Conservation (phyloP, 768 basidiomycete species). For the Candolleomyces eurysporus region DNA sequence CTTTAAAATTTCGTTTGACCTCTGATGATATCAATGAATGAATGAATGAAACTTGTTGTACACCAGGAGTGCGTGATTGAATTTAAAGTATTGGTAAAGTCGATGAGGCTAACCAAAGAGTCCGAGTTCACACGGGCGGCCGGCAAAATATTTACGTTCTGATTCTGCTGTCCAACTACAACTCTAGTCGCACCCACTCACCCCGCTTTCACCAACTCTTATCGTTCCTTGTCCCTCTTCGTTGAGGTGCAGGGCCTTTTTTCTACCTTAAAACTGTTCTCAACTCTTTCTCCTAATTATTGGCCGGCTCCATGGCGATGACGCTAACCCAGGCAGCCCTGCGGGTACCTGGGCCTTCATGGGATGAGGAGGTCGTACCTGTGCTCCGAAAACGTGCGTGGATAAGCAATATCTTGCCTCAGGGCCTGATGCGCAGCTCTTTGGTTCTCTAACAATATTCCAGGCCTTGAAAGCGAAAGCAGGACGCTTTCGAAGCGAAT, state of each 20-base stretch:
- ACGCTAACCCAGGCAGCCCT: conserved; percentile 41
- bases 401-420: conserved; percentile 6
- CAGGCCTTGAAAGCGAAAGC: conserved; percentile 82
- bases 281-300: conserved; percentile 11
- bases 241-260: conserved; percentile 1
- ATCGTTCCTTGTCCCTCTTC: conserved; percentile 3
- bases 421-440: conserved; percentile 5
- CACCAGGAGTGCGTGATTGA: not conserved
- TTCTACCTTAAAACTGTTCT: not conserved
- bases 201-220: not conserved
- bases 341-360: conserved; percentile 48
- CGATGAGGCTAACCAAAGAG: conserved; percentile 1
- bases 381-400: conserved; percentile 73
- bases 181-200: not conserved
- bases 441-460: conserved; percentile 8
- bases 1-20: not conserved
- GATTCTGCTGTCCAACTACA: conserved; percentile 2
- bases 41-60: not conserved
- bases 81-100: not conserved
- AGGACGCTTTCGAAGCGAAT: conserved; percentile 73
- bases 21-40: not conserved
- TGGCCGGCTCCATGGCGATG: conserved; percentile 23
- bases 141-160: conserved; percentile 2
- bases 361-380: conserved; percentile 85
- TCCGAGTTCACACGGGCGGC: not conserved